Evolutionary conservation across 1,284 basidiomycete species (phyloP), one percentile per base, ranked within the genome.

Genomic region (Leucoagaricus sp.): DNA sequence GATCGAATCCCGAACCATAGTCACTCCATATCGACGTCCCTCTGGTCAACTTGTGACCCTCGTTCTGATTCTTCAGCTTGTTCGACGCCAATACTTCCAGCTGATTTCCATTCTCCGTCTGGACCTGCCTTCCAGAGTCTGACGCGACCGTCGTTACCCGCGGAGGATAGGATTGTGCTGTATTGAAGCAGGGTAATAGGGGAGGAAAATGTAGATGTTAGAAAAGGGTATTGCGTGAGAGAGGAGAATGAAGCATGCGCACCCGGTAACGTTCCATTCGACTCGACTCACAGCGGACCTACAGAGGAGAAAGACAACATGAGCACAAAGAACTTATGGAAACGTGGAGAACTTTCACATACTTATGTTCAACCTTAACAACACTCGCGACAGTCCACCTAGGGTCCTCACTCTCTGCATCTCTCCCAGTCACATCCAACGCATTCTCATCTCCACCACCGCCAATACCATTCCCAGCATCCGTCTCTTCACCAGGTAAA

Each of bases 261-360:
- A 93, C 86, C 91, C 94, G 57, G 87, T 96, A 63, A 94, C 84
- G 72, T 89, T 96, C 93, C 86, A 96, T 67, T 87, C 93, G 12
- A 88, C 93, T 62, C 82, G 80, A 19, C 81, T 88, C 33, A 90
- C 84, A 40, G 79, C 80, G 6, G 85, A 84, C 63, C 85, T 88
- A 36, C 53, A 31, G 26, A 15, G 13, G 1, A 42, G 7, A 9
- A 26, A 40, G n/a, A 41, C 36, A 15, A 1, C 13, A 28, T 38
- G 5, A 41, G 41, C 15, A 7, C 28, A 48, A 19, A 46, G 23
- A 9, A 28, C 10, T 25, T 44, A 48, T 26, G 12, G 55, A 25
- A 55, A 7, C 19, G 12, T 55, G 52, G 38, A 23, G 34, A 19
- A 31, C 33, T 44, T 21, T n/a, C 17, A 69, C 77, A 13, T 52